A percentile compares a stretch with the other conserved stretches of the same genome.
phyloP scores from a whole-genome alignment of 2,329 filamentous ascomycete genomes.

The Fusarium bactridioides region DNA sequence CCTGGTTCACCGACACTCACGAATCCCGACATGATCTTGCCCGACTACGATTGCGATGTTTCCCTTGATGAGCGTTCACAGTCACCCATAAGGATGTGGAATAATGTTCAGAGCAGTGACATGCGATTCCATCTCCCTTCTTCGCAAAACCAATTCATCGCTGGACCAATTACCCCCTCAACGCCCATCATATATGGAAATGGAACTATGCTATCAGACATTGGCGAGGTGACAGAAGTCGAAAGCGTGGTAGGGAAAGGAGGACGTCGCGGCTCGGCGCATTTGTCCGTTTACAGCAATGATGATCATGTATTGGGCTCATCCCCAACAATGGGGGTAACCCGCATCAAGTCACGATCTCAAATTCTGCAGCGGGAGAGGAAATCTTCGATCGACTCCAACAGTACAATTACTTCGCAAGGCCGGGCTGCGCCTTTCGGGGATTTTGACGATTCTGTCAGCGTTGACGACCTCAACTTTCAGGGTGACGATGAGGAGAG shows the following conservation, averaged over 20 bases:
- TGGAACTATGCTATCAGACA: slow-evolving; percentile 74
- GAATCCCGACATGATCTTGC: slow-evolving; percentile 94
- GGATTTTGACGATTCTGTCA: slow-evolving; percentile 69
- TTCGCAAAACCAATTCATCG: slow-evolving; percentile 49
- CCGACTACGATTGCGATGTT: slow-evolving; percentile 70
- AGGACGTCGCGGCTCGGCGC: slow-evolving; percentile 50
- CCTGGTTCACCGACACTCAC: slow-evolving; percentile 86
- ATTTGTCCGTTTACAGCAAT: slow-evolving; percentile 46
- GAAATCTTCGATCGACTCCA: slow-evolving; percentile 66
- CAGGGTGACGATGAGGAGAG: slow-evolving; percentile 75
- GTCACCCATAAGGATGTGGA: slow-evolving; percentile 62
- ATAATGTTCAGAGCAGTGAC: slow-evolving; percentile 51
- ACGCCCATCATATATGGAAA: slow-evolving; percentile 75
- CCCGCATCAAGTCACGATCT: slow-evolving; percentile 54
- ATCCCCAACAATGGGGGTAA: slow-evolving; percentile 56
- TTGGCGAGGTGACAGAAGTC: slow-evolving; percentile 65
- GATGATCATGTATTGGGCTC: slow-evolving; percentile 50
- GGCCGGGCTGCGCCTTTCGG: slow-evolving; percentile 60
- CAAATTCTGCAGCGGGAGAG: slow-evolving; percentile 57
- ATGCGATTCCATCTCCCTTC: slow-evolving; percentile 54
- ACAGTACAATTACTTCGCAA: slow-evolving; percentile 65
- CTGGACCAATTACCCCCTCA: slow-evolving; percentile 58
- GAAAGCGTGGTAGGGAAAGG: slow-evolving; percentile 57
- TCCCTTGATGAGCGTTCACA: slow-evolving; percentile 61
- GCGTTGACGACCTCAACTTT: slow-evolving; percentile 70